Base-by-base conservation (phyloP, 768 basidiomycete genomes). In the Kwoniella bestiolae region DNA sequence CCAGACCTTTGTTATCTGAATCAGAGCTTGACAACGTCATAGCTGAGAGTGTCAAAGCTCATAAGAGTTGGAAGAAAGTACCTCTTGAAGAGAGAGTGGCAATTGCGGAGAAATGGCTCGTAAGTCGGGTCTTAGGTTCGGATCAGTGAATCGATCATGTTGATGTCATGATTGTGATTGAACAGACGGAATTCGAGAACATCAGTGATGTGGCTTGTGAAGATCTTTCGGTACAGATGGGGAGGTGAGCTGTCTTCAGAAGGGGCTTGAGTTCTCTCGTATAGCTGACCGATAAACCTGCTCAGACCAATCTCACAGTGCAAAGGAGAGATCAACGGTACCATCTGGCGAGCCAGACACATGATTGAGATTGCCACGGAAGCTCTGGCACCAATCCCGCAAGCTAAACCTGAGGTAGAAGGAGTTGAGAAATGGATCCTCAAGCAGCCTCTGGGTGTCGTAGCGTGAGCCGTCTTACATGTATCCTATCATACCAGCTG, bases 221-320 rank as follows among this genome's bases (percentile, higher is more conserved):
- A 32, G 94, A 97, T 72, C 83, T 97, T 57, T 88, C 92, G 0
- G 71, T 88, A 57, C 91, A 96, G 82, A 97, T 99, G 90, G 95
- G 95, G 38, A 84, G 93, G 92, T 92, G 66, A 70, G 87, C n/a
- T 56, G 7, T 31, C 6, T 45, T n/a, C n/a, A n/a, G 7, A 23
- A 2, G 16, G n/a, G 35, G 16, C 12, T n/a, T 3, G 16, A 45
- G 26, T 29, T 31, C 4, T 25, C 11, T n/a, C 38, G 23, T 46
- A 46, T 21, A 21, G 56, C 56, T 57, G 47, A 61, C 6, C 31
- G 25, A 1, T 29, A 6, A 21, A 46, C 1, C 2, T 26, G 3
- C 28, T 0, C 65, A 93, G 94, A 49, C 95, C 95, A 0, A 84
- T 92, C 53, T 85, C 87, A 0, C 92, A 94, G 78, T 84, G 84